These are phyloP conservation scores for Hura crepitans DNA, from an alignment of 441 rosid species.

Conservation along the genomic window DNA sequence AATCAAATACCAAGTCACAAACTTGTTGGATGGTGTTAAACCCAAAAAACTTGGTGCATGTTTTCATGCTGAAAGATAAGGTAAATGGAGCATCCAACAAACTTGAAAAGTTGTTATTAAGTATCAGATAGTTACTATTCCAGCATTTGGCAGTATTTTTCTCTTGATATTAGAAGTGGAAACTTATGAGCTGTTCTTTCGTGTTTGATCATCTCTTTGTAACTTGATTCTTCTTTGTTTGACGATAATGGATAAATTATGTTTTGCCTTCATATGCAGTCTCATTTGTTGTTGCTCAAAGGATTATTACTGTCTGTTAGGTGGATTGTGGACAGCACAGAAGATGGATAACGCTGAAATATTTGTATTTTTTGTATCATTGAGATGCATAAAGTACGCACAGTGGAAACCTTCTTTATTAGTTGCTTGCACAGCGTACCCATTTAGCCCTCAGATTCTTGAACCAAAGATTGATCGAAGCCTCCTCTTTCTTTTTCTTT, in stretches of 20 bases:
- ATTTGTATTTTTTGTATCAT: not conserved
- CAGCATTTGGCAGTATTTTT: not conserved
- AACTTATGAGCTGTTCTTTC: conserved; percentile 5
- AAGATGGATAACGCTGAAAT: not conserved
- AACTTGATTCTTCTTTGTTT: conserved; percentile 8
- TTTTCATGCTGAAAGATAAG: not conserved
- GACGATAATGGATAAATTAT: not conserved
- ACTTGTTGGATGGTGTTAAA: not conserved
- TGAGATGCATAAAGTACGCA: not conserved
- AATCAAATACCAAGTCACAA: not conserved
- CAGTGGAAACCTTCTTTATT: not conserved
- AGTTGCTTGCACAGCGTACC: not conserved
- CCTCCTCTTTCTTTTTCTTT: not conserved
- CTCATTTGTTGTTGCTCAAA: not conserved
- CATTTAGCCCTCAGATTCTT: not conserved
- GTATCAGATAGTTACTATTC: not conserved
- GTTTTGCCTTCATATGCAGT: not conserved
- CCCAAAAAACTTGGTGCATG: not conserved
- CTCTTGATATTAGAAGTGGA: not conserved
- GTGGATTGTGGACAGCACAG: not conserved
- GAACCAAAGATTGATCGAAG: conserved; percentile 1
- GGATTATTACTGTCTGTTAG: not conserved
- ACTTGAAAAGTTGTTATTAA: not conserved
- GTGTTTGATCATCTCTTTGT: not conserved
- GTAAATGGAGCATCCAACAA: not conserved